phyloP scores from a whole-genome alignment of 352 stramenopile species.

The Globisporangium splendens region DNA sequence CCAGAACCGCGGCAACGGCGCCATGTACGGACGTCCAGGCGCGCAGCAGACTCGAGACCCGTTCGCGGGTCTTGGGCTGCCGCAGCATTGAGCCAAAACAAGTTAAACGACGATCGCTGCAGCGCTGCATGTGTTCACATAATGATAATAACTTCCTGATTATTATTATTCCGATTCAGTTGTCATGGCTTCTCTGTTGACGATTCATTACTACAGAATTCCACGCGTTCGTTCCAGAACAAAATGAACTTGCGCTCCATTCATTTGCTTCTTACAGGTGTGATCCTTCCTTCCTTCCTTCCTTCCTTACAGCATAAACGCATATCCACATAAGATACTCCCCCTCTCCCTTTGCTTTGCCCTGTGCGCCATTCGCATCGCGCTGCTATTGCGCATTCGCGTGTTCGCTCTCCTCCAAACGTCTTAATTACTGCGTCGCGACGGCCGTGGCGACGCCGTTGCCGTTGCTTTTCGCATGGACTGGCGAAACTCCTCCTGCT shows the following conservation, averaged over 20 bases:
- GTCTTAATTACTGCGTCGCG: conserved; percentile 24
- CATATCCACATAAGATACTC: not conserved
- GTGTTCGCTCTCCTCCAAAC: not conserved
- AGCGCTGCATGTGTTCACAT: too few species aligned
- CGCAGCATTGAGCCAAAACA: conserved; percentile 26
- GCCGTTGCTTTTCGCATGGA: conserved; percentile 15
- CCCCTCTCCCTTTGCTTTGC: conserved; percentile 3
- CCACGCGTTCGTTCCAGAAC: not conserved
- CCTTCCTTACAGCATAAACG: too few species aligned
- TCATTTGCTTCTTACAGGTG: too few species aligned
- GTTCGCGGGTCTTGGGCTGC: conserved; percentile 72
- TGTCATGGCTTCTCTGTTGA: too few species aligned
- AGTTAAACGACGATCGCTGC: conserved; percentile 1
- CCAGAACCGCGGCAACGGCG: conserved; percentile 4
- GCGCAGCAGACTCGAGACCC: conserved; percentile 43
- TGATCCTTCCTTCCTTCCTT: too few species aligned
- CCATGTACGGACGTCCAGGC: conserved; percentile 1
- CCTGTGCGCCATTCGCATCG: conserved; percentile 1
- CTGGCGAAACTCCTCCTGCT: not conserved
- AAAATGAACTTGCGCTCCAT: conserved; percentile 1
- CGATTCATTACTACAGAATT: too few species aligned
- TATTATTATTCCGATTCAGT: too few species aligned
- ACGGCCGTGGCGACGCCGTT: conserved; percentile 16
- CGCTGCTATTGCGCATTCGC: not conserved
- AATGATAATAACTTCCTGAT: too few species aligned